Base-by-base conservation (phyloP, 768 basidiomycete species). In the Asterophora lycoperdoides region DNA sequence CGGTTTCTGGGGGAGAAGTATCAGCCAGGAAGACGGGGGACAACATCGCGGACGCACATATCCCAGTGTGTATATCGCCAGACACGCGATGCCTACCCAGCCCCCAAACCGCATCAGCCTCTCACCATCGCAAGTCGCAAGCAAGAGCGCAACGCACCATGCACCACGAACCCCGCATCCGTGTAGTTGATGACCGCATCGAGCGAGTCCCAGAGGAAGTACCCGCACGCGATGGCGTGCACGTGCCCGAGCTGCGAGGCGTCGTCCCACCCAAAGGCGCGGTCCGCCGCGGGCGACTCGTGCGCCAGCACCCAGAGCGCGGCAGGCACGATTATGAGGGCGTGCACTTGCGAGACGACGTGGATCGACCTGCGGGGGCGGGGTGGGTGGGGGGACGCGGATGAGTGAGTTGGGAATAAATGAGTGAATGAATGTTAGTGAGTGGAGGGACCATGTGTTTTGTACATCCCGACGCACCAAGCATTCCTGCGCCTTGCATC, bases 151-250 rank as follows among this genome's bases (percentile, higher is more conserved):
- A 2, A 23, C 15, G 11, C 19, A 70, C 89, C 92, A 59, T 95
- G 92, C 13, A 84, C 55, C 1, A 92, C 79, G 55, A 92, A 92
- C 7, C 87, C 90, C 4, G 81, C 42, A 48, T 87, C 84, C 41
- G 76, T 73, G 56, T 78, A 86, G 63, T 89, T 82, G 44, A 85
- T 45, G 18, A 84, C 65, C 6, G 82, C 78, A 64, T 91, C 88
- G 20, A 89, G 49, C 0, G 76, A 75, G 59, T 95, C 92, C 92
- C 92, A 95, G 15, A 93, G 54, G 63, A 95, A 93, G 60, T 85
- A 86, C 86, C 85, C 91, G 42, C 76, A 74, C 26, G 87, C 81
- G 41, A 95, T 74, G 18, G 86, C 86, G 55, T 80, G 70, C 2
- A 84, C 68, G 39, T 76, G 70, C 17, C 81, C 84, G 4, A 76